phyloP scores from a whole-genome alignment of 768 basidiomycete species.

The Collybia sp. region DNA sequence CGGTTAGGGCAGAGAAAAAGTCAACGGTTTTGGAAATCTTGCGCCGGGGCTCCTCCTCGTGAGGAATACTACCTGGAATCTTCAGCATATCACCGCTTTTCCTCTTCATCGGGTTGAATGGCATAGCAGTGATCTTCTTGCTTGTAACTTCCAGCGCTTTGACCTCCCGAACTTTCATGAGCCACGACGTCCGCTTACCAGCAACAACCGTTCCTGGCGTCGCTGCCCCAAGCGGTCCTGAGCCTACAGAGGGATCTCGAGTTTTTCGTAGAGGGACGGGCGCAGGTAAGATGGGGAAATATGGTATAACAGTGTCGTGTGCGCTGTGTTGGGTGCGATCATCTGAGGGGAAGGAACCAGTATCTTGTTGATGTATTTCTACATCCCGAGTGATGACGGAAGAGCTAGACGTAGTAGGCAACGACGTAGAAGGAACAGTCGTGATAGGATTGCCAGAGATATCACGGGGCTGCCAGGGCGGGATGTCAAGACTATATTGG shows the following conservation, averaged over 20 bases:
- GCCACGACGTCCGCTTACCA: slow-evolving; percentile 76
- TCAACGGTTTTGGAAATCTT: slow-evolving; percentile 47
- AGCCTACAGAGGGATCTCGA: slow-evolving; percentile 36
- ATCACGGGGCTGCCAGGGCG: slow-evolving; percentile 5
- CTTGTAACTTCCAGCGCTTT: slow-evolving; percentile 58
- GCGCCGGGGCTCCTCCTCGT: slow-evolving; percentile 34
- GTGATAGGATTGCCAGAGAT: slow-evolving; percentile 2
- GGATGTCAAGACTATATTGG: slow-evolving; percentile 6
- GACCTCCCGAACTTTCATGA: slow-evolving; percentile 71
- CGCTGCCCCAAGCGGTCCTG: slow-evolving; percentile 25
- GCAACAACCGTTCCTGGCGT: slow-evolving; percentile 36
- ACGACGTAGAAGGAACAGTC: slow-evolving; percentile 3
- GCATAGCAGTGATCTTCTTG: slow-evolving; percentile 25
- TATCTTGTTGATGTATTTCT: slow-evolving; percentile 29
- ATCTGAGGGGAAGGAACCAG: slow-evolving; percentile 16
- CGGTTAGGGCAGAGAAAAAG: slow-evolving; percentile 22
- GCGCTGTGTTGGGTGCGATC: slow-evolving; percentile 29
- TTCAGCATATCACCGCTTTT: slow-evolving; percentile 54
- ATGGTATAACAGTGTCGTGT: slow-evolving; percentile 35
- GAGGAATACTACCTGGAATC: slow-evolving; percentile 9
- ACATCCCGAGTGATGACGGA: slow-evolving; percentile 13
- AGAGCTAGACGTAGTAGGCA: slow-evolving; percentile 2
- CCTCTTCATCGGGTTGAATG: slow-evolving; percentile 40
- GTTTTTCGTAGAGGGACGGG: slow-evolving; percentile 71
- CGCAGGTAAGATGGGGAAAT: slow-evolving; percentile 63